Percentiles rank a stretch among this genome's conserved stretches.
These are phyloP conservation scores for Epichloe amarillans DNA, from an alignment of 2,329 filamentous ascomycete genomes.

Conservation along the genomic window DNA sequence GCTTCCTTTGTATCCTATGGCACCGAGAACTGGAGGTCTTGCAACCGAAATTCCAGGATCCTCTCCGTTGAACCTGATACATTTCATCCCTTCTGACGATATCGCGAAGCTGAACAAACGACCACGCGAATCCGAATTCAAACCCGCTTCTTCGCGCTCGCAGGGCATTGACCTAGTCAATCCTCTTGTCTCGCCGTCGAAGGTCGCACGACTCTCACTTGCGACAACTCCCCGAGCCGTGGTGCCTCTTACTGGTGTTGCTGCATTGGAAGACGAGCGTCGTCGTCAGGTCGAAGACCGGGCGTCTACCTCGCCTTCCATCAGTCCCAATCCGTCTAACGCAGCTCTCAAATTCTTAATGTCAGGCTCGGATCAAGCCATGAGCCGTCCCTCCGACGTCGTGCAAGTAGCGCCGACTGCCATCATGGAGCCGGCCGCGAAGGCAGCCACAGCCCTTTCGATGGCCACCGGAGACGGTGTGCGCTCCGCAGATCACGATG, in stretches of 20 bases:
- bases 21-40: slow-evolving; percentile 38
- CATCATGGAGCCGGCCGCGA: slow-evolving; percentile 28
- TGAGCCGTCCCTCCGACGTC: slow-evolving; percentile 43
- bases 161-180: slow-evolving; percentile 17
- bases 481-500: slow-evolving; percentile 28
- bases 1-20: slow-evolving; percentile 26
- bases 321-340: slow-evolving; percentile 41
- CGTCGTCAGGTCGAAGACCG: slow-evolving; percentile 27
- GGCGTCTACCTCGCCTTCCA: slow-evolving; percentile 26
- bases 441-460: slow-evolving; percentile 20
- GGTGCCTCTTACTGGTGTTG: slow-evolving; percentile 37
- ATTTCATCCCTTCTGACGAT: slow-evolving; percentile 25
- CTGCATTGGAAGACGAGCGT: slow-evolving; percentile 40
- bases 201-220: slow-evolving; percentile 37
- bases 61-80: slow-evolving; percentile 20
- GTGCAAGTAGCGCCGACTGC: slow-evolving; percentile 31
- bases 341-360: slow-evolving; percentile 40
- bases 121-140: slow-evolving; percentile 33
- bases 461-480: slow-evolving; percentile 20
- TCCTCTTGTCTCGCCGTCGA: slow-evolving; percentile 36
- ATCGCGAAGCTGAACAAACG: slow-evolving; percentile 30
- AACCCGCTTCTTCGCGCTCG: slow-evolving; percentile 26
- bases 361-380: slow-evolving; percentile 35
- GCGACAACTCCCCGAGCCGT: slow-evolving; percentile 29
- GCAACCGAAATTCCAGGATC: slow-evolving; percentile 36